Evolutionary conservation across 2,329 filamentous ascomycete species (phyloP), one percentile per base, ranked within the genome.

Genomic region (Aureobasidium sp.): DNA sequence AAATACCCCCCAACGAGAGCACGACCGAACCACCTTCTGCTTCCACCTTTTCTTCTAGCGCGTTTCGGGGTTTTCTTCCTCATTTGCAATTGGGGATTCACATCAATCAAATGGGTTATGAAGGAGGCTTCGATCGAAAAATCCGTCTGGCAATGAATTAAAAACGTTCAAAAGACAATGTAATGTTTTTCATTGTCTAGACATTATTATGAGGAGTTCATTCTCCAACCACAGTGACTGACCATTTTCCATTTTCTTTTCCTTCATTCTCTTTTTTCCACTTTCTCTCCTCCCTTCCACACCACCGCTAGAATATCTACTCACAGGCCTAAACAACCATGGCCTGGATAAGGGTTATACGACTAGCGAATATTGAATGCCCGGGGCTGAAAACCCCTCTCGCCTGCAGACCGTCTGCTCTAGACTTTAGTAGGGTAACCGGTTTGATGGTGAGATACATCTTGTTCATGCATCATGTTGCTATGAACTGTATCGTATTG

Each of bases 361-460:
- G 85, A 85, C 83, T 92, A 84, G 91, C 91, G 89, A 82, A 96
- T 81, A 96, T 76, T 70, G 82, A 94, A 77, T 71, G 73, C 69
- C 75, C 68, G 72, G 71, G 78, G 83, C 77, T 66, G 69, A 45
- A 64, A 59, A 66, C 65, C 72, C 79, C 76, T 76, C 88, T 91
- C 80, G 80, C 86, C 87, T 85, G 88, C 90, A 93, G 89, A 93
- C 86, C 86, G 85, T 83, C 83, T 73, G 79, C 81, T 77, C 73
- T 74, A 70, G 30, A 44, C 78, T 81, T 90, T 11, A 34, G 37
- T 59, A 45, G 87, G 86, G 76, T 81, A 76, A 81, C 81, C 81
- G 85, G 87, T 92, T 92, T 93, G 88, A 92, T 87, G 87, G 85
- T 84, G 85, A 91, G 88, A 81, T 65, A 92, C 87, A 93, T 57